These are phyloP conservation scores for Boletus sp. DNA, from an alignment of 768 basidiomycete genomes.

Conservation along the genomic window DNA sequence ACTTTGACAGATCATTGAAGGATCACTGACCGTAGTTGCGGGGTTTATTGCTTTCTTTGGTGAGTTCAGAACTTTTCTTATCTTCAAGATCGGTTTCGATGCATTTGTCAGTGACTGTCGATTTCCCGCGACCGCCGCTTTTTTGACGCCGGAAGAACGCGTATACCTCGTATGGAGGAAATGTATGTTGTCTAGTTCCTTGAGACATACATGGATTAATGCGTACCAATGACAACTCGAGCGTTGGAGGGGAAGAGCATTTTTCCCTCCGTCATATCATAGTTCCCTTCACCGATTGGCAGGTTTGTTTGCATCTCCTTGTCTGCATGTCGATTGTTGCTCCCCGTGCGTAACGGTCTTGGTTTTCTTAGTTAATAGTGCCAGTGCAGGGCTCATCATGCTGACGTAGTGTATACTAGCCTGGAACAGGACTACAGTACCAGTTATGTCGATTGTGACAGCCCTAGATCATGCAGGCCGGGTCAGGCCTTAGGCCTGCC, in stretches of 20 bases:
- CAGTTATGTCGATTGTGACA: too few relatives aligned
- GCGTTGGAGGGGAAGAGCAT: constrained; percentile 46
- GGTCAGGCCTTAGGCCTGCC: too few relatives aligned
- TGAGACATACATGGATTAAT: constrained; percentile 48
- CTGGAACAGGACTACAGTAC: too few relatives aligned
- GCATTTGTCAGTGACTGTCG: constrained; percentile 49
- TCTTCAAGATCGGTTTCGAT: neutral
- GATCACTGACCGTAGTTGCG: constrained; percentile 56
- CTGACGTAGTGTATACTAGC: constrained; percentile 43
- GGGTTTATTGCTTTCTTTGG: constrained; percentile 53
- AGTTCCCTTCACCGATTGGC: constrained; percentile 62
- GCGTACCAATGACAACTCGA: constrained; percentile 33
- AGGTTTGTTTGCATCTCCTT: constrained; percentile 34
- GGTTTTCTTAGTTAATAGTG: neutral
- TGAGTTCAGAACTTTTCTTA: constrained; percentile 18
- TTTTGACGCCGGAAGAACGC: constrained; percentile 17
- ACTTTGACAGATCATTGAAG: constrained; percentile 29
- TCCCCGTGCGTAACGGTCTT: constrained; percentile 47
- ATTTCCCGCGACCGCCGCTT: constrained; percentile 35
- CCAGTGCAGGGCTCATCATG: neutral
- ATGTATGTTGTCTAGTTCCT: constrained; percentile 5
- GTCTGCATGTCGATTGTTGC: constrained; percentile 49
- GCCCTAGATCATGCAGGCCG: too few relatives aligned
- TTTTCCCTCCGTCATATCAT: constrained; percentile 53
- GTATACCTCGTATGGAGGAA: constrained; percentile 17